A percentile compares a stretch with the other conserved stretches of the same genome.
These are phyloP conservation scores for Penicillium longicatenatum DNA, from an alignment of 495 filamentous ascomycete genomes.

Conservation along the genomic window DNA sequence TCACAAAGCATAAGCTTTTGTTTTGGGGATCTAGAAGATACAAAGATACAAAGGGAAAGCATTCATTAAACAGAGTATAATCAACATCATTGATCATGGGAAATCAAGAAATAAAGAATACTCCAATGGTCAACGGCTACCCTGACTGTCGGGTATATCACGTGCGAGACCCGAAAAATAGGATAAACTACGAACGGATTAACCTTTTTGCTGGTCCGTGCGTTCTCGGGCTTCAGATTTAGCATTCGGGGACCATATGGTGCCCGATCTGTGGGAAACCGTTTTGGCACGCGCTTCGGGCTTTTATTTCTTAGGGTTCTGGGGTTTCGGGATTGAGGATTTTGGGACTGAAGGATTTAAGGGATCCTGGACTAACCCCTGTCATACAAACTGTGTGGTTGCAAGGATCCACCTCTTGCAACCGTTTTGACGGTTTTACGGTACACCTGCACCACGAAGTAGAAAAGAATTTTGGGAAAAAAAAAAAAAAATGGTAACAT, in stretches of 20 bases:
- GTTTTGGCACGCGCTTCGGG: conserved; percentile 18
- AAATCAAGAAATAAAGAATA: no score
- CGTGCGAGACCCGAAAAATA: background rate
- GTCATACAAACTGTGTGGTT: background rate
- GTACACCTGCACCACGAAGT: background rate
- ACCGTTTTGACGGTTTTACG: conserved; percentile 10
- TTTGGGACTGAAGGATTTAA: no score
- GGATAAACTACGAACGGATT: conserved; percentile 6
- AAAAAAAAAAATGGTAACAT: background rate
- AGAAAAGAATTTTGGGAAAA: background rate
- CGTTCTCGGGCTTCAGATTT: conserved; percentile 26
- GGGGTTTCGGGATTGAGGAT: no score
- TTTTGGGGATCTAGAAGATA: background rate
- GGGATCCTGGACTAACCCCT: no score
- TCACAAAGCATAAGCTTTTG: background rate
- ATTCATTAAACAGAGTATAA: background rate
- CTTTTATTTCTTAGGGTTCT: background rate
- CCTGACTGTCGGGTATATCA: no score
- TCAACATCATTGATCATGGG: no score
- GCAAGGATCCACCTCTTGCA: conserved; percentile 15
- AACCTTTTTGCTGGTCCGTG: conserved; percentile 18
- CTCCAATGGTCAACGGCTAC: no score
- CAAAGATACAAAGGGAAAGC: background rate
- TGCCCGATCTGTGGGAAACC: conserved; percentile 32
- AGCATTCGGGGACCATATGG: conserved; percentile 32